These are phyloP conservation scores for Rutstroemia sp. DNA, from an alignment of 2,329 filamentous ascomycete genomes.

Conservation along the genomic window DNA sequence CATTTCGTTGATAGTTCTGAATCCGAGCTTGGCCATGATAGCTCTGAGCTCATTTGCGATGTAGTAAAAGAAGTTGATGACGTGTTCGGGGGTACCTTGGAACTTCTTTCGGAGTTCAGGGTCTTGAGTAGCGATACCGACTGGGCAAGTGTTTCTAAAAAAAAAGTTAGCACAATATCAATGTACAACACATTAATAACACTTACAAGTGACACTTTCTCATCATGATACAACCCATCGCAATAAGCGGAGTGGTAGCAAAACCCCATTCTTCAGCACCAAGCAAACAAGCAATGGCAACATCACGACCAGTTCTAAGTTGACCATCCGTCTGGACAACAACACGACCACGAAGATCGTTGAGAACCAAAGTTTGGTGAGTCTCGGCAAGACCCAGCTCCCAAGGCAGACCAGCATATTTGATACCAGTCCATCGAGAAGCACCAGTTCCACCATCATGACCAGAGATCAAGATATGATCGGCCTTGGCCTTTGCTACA, in stretches of 20 bases:
- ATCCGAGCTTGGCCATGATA: conserved; percentile 93
- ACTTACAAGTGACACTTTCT: conserved; percentile 42
- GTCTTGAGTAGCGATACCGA: conserved; percentile 93
- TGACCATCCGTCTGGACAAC: conserved; percentile 96
- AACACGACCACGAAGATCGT: conserved; percentile 90
- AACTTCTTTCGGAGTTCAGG: conserved; percentile 94
- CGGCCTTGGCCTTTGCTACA: conserved; percentile 95
- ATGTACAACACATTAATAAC: too few relatives aligned
- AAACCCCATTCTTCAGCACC: conserved; percentile 99
- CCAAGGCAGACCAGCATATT: conserved; percentile 95
- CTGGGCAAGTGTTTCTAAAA: conserved; percentile 66
- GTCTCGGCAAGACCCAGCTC: conserved; percentile 94
- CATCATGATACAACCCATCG: conserved; percentile 97
- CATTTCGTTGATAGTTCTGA: conserved; percentile 97
- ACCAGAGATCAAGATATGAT: conserved; percentile 93
- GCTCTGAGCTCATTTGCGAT: conserved; percentile 91
- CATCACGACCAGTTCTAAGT: conserved; percentile 83
- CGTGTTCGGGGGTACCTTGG: conserved; percentile 84
- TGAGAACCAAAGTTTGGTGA: conserved; percentile 91
- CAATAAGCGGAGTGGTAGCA: conserved; percentile 87
- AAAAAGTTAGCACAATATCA: conserved; percentile 11
- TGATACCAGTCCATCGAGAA: conserved; percentile 97
- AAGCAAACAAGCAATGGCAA: conserved; percentile 88
- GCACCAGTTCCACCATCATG: conserved; percentile 96
- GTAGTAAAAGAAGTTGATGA: conserved; percentile 96